A percentile compares a stretch with the other conserved stretches of the same genome.
Evolutionary conservation across 345 rosid species (phyloP).

Genomic region (Citrus glauca): DNA sequence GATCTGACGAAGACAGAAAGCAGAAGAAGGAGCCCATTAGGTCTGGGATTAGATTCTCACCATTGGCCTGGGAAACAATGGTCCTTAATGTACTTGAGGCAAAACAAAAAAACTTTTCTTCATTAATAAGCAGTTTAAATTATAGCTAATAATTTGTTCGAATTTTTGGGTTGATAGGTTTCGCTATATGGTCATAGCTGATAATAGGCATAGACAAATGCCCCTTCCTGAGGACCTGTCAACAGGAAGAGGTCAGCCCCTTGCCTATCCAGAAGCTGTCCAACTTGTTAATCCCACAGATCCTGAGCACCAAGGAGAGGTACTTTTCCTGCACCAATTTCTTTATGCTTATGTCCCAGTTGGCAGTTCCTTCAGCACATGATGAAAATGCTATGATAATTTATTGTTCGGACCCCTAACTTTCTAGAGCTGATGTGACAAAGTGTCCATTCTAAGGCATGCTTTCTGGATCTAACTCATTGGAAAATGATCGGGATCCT

Average conservation of each 20-base stretch:
- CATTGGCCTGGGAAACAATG: not conserved
- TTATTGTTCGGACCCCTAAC: not conserved
- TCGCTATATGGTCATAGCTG: conserved; percentile 86
- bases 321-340: conserved; percentile 19
- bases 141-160: not conserved
- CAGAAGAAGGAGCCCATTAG: not conserved
- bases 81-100: not conserved
- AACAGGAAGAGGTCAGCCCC: conserved; percentile 55
- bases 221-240: conserved; percentile 82
- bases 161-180: conserved; percentile 50
- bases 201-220: conserved; percentile 83
- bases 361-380: not conserved
- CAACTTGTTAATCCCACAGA: conserved; percentile 66
- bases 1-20: not conserved
- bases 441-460: not conserved
- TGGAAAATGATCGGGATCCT: not conserved
- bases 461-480: conserved; percentile 2
- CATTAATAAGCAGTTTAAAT: not conserved
- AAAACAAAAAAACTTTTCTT: not conserved
- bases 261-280: conserved; percentile 88
- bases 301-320: conserved; percentile 74
- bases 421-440: not conserved
- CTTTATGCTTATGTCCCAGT: not conserved
- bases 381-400: not conserved
- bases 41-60: not conserved